These are phyloP conservation scores for Colletotrichum gigasporum DNA, from an alignment of 2,329 filamentous ascomycete species.

Conservation along the genomic window DNA sequence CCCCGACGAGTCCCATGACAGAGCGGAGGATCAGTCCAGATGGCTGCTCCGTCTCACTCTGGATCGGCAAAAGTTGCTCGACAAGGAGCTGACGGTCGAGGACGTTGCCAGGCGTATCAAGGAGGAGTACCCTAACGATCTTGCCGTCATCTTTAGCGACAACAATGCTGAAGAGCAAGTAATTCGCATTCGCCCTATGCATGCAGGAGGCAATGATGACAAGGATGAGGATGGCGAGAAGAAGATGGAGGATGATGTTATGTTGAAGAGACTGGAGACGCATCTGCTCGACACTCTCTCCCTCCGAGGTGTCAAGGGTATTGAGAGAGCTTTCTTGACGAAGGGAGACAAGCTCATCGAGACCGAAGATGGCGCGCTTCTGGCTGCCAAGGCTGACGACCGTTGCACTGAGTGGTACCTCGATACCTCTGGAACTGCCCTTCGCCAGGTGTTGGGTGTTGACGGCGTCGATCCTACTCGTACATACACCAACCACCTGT, in stretches of 20 bases:
- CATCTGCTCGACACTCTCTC: constrained; percentile 92
- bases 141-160: constrained; percentile 96
- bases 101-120: constrained; percentile 93
- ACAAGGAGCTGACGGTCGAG: constrained; percentile 91
- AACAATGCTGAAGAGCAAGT: constrained; percentile 97
- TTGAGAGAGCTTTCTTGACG: constrained; percentile 94
- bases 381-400: constrained; percentile 77
- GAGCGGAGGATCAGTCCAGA: constrained; percentile 81
- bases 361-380: constrained; percentile 75
- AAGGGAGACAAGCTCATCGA: constrained; percentile 77
- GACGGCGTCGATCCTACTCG: constrained; percentile 87
- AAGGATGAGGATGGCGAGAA: constrained; percentile 73
- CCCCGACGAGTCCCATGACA: constrained; percentile 75
- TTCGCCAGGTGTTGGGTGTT: constrained; percentile 85
- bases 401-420: constrained; percentile 93
- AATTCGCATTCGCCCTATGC: constrained; percentile 87
- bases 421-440: constrained; percentile 89
- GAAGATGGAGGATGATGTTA: constrained; percentile 84
- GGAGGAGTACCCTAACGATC: constrained; percentile 83
- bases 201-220: constrained; percentile 73
- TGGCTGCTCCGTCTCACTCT: constrained; percentile 96
- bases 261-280: constrained; percentile 90
- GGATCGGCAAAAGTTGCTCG: constrained; percentile 92
- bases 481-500: constrained; percentile 95
- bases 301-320: constrained; percentile 87